Base-by-base conservation (phyloP, 495 filamentous ascomycete genomes). In the Hypoxylon perforatum region DNA sequence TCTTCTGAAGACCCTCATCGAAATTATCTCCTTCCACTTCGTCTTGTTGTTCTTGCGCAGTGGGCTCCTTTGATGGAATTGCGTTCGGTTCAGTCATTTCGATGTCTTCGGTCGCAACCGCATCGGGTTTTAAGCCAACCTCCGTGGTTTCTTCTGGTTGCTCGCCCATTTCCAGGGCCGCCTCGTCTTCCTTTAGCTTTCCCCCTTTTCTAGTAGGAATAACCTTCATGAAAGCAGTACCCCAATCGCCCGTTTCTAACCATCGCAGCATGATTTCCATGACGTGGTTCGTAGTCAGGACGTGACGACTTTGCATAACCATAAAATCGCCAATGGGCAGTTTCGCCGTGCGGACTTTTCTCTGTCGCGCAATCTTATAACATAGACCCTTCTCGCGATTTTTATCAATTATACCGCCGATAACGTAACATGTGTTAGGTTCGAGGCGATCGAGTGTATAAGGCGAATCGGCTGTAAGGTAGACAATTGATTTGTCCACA, bases 331-430 rank as follows among this genome's bases (percentile, higher is more conserved):
- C 91, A 70, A 99, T 97, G 0, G 95, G 95, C 19, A 99, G 74
- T 75, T 91, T 94, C 0, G 94, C 95, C 0, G 94, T 97, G 39
- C 88, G 87, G 57, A 98, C 85, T 0, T 91, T 91, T 70, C 82
- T 81, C 38, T 90, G 85, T 52, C 82, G 80, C 0, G 96, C 95
- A 39, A 88, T 82, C 67, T 90, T 90, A 81, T 97, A 94, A 80
- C 95, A 98, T 11, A 97, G 79, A 0, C 91, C 94, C 77, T 99
- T 99, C 75, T 99, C 87, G 19, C 95, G 83, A 71, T 99, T 99
- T 77, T 90, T 91, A 74, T 99, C 95, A 21, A 99, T 96, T 22
- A 99, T 79, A 0, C 94, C 95, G 17, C 95, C 95, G 57, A 99
- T 91, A 35, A 99, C 91, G 72, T 99, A 99, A 44, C 86, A 93